phyloP scores from a whole-genome alignment of 2,329 filamentous ascomycete genomes.

The Rasamsonia emersonii region DNA sequence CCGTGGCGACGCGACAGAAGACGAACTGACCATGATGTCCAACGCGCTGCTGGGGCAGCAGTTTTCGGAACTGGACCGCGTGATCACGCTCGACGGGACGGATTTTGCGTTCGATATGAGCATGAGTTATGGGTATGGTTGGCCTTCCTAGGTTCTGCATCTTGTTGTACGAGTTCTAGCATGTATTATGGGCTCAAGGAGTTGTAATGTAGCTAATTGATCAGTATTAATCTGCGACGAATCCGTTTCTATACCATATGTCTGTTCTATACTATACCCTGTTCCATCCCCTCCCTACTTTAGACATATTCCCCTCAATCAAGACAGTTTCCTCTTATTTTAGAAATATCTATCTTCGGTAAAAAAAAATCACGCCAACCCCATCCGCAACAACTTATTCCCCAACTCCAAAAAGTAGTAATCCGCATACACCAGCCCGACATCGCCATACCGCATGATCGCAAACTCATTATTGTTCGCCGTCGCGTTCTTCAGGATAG shows the following conservation, averaged over 20 bases:
- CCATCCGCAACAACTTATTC: conserved; percentile 27
- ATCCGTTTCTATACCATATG: no score
- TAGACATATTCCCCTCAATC: conserved; percentile 16
- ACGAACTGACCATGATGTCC: conserved; percentile 16
- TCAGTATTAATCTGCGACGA: no score
- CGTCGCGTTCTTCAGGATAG: conserved; percentile 22
- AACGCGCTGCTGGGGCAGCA: conserved; percentile 17
- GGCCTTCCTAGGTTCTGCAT: background rate
- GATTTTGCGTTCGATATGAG: conserved; percentile 9
- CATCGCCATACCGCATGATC: conserved; percentile 27
- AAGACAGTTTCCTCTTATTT: conserved; percentile 6
- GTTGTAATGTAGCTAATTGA: no score
- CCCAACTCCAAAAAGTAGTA: conserved; percentile 34
- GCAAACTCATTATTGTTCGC: conserved; percentile 32
- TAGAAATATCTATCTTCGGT: background rate
- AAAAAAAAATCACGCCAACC: conserved; percentile 8
- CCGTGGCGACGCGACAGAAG: conserved; percentile 6
- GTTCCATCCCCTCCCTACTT: no score
- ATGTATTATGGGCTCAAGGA: no score
- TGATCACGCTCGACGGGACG: conserved; percentile 16
- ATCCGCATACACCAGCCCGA: conserved; percentile 35
- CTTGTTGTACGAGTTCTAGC: background rate
- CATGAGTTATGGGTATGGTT: background rate
- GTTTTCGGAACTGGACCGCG: conserved; percentile 19
- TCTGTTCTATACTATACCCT: no score